Percentiles rank a stretch among this genome's conserved stretches.
These are phyloP conservation scores for Mycena vitilis DNA, from an alignment of 768 basidiomycete species.

Conservation along the genomic window DNA sequence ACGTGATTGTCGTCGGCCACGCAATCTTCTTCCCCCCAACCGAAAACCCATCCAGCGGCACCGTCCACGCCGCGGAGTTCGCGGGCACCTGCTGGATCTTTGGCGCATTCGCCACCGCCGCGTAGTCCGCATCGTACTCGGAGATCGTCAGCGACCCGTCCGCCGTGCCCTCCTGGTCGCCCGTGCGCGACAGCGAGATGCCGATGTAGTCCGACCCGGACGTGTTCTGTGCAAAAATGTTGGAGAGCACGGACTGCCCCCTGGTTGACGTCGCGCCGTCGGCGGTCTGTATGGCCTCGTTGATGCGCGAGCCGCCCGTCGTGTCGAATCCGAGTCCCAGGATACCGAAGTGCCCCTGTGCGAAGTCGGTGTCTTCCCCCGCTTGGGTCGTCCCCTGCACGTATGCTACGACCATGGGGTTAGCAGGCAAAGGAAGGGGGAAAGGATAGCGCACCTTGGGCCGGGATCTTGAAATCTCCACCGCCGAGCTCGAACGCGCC, in stretches of 20 bases:
- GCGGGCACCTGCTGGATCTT: not conserved
- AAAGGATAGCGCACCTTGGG: not conserved
- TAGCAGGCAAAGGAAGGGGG: too few relatives aligned
- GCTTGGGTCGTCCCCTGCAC: not conserved
- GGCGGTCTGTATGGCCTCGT: not conserved
- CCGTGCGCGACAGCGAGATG: slow-evolving; percentile 10
- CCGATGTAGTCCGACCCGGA: not conserved
- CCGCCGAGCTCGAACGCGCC: slow-evolving; percentile 3
- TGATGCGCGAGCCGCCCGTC: slow-evolving; percentile 1
- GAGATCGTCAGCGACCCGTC: slow-evolving; percentile 13
- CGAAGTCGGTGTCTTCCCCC: slow-evolving; percentile 9
- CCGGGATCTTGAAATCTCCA: not conserved
- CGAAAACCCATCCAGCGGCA: not conserved
- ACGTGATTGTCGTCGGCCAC: not conserved
- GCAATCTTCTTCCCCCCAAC: slow-evolving; percentile 11
- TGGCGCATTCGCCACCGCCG: not conserved
- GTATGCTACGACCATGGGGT: not conserved
- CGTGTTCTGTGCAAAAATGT: slow-evolving; percentile 12
- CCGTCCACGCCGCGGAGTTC: not conserved
- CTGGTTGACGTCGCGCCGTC: not conserved
- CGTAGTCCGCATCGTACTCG: slow-evolving; percentile 7
- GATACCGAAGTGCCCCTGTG: slow-evolving; percentile 9
- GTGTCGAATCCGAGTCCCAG: slow-evolving; percentile 14
- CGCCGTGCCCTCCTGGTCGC: slow-evolving; percentile 7
- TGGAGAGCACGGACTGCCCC: slow-evolving; percentile 14